A percentile compares a stretch with the other conserved stretches of the same genome.
Evolutionary conservation across 352 stramenopile species (phyloP).

Genomic region (Globisporangium yorkense): DNA sequence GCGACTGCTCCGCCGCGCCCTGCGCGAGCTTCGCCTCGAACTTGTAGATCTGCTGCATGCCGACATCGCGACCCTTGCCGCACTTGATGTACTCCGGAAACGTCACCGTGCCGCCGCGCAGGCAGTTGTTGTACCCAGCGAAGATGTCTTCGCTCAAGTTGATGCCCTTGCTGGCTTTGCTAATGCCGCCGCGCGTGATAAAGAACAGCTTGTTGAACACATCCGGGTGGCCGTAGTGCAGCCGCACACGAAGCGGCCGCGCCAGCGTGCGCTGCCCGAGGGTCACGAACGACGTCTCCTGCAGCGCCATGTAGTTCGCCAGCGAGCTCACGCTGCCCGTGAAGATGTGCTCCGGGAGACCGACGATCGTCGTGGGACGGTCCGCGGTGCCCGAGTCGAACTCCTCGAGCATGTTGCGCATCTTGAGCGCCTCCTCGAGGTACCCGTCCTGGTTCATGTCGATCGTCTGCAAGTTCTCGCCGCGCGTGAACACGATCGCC

Average conservation of each 20-base stretch:
- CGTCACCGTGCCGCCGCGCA: conserved; percentile 93
- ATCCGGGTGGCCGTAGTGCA: conserved; percentile 99
- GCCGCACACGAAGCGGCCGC: conserved; percentile 92
- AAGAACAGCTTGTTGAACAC: conserved; percentile 99
- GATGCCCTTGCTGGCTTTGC: conserved; percentile 98
- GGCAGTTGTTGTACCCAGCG: conserved; percentile 98
- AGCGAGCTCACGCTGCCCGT: conserved; percentile 97
- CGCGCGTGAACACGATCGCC: conserved; percentile 97
- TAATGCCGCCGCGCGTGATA: conserved; percentile 98
- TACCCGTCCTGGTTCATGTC: conserved; percentile 99
- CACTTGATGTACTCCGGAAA: conserved; percentile 99
- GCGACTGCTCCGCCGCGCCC: conserved; percentile 96
- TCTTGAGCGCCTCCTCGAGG: conserved; percentile 98
- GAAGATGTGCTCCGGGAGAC: conserved; percentile 99
- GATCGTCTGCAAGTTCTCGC: conserved; percentile 98
- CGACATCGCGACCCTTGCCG: conserved; percentile 98
- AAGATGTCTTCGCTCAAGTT: conserved; percentile 99
- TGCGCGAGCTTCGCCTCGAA: conserved; percentile 99
- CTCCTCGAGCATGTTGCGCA: conserved; percentile 98
- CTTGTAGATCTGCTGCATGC: conserved; percentile 99
- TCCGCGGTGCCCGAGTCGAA: conserved; percentile 85
- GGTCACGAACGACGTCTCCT: conserved; percentile 99
- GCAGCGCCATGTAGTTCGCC: conserved; percentile 99
- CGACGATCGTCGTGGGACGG: conserved; percentile 93
- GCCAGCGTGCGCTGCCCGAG: conserved; percentile 96